Conservation (phyloP, 345 rosid genomes). For the Populus alba region DNA sequence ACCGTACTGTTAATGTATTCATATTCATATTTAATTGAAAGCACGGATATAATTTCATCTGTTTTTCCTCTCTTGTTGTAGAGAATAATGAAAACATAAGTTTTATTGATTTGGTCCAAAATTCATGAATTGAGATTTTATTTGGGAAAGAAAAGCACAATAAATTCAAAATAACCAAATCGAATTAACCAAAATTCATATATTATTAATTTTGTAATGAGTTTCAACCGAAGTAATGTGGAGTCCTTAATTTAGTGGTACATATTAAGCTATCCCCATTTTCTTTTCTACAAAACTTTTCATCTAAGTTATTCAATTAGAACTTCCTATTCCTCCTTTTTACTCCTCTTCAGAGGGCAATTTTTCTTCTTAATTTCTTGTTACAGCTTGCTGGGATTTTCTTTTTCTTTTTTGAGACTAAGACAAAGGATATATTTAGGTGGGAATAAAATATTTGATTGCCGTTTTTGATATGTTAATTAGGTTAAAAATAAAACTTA, state of each 20-base stretch:
- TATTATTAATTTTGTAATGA: too few species aligned
- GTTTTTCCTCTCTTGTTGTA: background rate
- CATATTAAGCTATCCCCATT: background rate
- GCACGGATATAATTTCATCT: too few species aligned
- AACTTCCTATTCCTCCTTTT: background rate
- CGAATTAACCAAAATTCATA: background rate
- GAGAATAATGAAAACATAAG: background rate
- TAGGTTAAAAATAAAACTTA: background rate
- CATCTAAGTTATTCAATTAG: background rate
- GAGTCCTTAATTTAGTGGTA: background rate
- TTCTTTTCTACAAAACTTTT: background rate
- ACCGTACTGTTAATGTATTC: background rate
- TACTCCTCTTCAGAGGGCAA: background rate
- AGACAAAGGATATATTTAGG: background rate
- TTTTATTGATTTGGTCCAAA: background rate
- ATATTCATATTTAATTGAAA: background rate
- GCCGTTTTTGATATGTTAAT: background rate
- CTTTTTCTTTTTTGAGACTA: background rate
- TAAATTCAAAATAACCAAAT: too few species aligned
- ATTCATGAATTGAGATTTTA: too few species aligned
- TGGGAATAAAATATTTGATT: background rate
- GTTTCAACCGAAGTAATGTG: background rate
- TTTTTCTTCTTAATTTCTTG: background rate
- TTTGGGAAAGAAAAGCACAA: background rate
- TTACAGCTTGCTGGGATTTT: background rate